A percentile compares a stretch with the other conserved stretches of the same genome.
Conservation (phyloP, 1,284 basidiomycete species). For the Microbotryum intermedium region DNA sequence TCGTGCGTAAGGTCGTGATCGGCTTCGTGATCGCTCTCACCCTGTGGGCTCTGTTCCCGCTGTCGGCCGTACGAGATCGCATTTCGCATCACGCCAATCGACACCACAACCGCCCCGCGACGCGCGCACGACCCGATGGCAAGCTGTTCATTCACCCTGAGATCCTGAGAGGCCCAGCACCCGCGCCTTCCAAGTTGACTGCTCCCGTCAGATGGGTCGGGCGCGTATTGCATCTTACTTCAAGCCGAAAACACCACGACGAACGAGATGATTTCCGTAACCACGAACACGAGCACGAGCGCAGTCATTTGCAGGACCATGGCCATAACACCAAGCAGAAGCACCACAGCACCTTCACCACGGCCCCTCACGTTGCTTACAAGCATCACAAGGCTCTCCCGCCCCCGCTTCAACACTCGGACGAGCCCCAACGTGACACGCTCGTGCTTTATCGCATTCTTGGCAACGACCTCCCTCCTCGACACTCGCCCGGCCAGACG, state of each 20-base stretch:
- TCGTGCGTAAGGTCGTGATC: not conserved
- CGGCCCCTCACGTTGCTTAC: conserved; percentile 19
- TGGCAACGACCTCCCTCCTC: conserved; percentile 38
- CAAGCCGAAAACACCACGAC: not conserved
- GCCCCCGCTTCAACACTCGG: conserved; percentile 23
- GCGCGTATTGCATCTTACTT: not conserved
- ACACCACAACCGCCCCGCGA: not conserved
- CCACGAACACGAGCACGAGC: not conserved
- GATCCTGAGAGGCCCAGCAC: conserved; percentile 6
- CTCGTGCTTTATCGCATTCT: conserved; percentile 37
- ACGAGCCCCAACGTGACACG: conserved; percentile 33
- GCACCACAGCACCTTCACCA: conserved; percentile 8
- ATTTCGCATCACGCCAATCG: not conserved
- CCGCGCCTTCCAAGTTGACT: not conserved
- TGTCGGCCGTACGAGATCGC: not conserved
- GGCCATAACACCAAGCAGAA: not conserved
- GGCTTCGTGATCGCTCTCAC: not conserved
- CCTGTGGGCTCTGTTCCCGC: not conserved
- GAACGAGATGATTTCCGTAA: not conserved
- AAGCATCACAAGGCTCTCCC: conserved; percentile 21
- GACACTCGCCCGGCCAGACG: conserved; percentile 36
- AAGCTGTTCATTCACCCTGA: conserved; percentile 24
- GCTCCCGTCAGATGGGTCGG: conserved; percentile 4
- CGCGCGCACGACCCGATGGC: not conserved
- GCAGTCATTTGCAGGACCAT: too few species aligned